Conservation (phyloP, 441 rosid genomes). For the Adansonia grandidieri region DNA sequence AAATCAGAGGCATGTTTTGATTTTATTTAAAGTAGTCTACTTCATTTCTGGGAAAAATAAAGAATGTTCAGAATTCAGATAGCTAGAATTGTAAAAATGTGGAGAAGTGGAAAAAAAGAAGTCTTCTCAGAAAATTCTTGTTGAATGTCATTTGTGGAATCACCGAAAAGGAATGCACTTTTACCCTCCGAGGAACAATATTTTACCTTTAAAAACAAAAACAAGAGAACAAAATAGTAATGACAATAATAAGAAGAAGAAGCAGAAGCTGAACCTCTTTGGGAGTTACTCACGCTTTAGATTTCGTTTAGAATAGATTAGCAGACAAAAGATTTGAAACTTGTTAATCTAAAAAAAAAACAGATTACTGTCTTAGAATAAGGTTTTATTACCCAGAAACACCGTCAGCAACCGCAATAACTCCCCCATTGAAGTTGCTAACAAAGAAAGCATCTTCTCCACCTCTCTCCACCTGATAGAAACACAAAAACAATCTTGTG, state of each 20-base stretch:
- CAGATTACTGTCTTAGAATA: neutral
- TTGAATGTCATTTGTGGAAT: neutral
- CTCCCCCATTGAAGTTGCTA: slow-evolving; percentile 74
- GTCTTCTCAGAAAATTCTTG: neutral
- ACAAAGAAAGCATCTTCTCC: slow-evolving; percentile 93
- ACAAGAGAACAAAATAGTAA: neutral
- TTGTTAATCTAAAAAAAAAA: neutral
- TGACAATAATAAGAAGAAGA: too few species aligned
- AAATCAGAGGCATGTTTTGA: neutral
- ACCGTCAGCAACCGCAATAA: slow-evolving; percentile 91
- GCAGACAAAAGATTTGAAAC: neutral
- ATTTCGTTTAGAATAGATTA: neutral
- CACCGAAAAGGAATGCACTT: neutral
- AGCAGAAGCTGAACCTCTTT: neutral
- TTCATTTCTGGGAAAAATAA: neutral
- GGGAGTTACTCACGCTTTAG: neutral
- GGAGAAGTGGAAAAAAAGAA: too few species aligned
- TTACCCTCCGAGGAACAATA: neutral
- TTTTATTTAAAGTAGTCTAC: neutral
- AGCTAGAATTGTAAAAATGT: too few species aligned
- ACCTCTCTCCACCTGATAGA: slow-evolving; percentile 72
- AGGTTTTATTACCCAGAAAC: slow-evolving; percentile 72
- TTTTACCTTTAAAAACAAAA: neutral
- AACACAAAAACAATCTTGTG: slow-evolving; percentile 17
- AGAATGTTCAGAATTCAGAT: neutral